Evolutionary conservation across 1,139 yeast species (phyloP), one percentile per base, ranked within the genome.

Genomic region (Yamadazyma taylorii): DNA sequence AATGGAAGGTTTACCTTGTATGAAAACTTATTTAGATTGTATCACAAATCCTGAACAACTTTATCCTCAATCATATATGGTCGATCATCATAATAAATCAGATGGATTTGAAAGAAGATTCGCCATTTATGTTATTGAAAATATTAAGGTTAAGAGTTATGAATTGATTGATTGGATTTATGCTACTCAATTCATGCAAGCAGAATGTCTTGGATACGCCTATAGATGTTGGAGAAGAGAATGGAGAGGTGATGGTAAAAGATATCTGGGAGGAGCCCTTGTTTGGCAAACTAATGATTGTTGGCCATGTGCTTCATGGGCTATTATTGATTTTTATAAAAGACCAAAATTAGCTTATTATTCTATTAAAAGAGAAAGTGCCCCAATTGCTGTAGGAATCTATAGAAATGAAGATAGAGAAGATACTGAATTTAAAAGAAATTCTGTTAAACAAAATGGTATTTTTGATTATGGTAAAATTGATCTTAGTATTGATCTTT

Each of bases 241-340:
- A 36, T 72, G 78, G 78, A 51, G 53, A 27, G 59, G 61, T 2
- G 51, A 53, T 10, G 56, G 58, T 10, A 43, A 53, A 33, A 49
- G 66, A 35, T 53, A 58, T 35, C 47, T 48, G 33, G 71, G 70
- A n/a, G 75, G 75, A 1, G 63, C 66, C 3, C 45, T 69, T 21
- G 74, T 72, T 5, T 72, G 78, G 78, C 78, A 71, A 49, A 49
- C 67, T 12, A 70, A 72, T 41, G 78, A 72, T 47, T 72, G 77
- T 45, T 71, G 75, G 73, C 77, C 77, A 4, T 69, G 59, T 9
- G 55, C 72, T 4, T 58, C 68, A 16, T 72, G 78, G 78, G 56
- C 75, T 1, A 52, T 69, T 14, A 50, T 64, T 21, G 78, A 71
- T 46, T 67, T 53, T 46, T 60, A 55, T 36, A 46, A 50, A 17